A percentile compares a stretch with the other conserved stretches of the same genome.
Conservation (phyloP, 345 rosid genomes). For the Eucalyptus microcorys region DNA sequence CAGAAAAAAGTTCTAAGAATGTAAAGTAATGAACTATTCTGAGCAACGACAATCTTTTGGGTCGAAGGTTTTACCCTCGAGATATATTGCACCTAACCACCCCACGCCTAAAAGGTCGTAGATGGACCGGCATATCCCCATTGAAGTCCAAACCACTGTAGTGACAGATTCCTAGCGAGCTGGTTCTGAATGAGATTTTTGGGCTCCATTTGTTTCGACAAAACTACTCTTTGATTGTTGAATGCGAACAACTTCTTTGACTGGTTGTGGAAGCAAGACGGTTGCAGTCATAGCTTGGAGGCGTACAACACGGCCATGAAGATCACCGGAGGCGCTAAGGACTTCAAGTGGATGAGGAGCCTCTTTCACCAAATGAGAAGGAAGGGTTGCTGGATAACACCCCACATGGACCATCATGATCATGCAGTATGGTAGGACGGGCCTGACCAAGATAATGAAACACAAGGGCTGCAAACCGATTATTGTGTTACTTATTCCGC, state of each 20-base stretch:
- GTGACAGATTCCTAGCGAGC: not conserved
- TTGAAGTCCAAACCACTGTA: not conserved
- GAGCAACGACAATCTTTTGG: not conserved
- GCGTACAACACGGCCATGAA: conserved; percentile 76
- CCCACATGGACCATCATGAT: conserved; percentile 76
- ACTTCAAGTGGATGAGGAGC: conserved; percentile 65
- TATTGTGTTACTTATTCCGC: conserved; percentile 62
- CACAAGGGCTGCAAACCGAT: conserved; percentile 40
- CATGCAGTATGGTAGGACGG: conserved; percentile 68
- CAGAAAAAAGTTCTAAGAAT: not conserved
- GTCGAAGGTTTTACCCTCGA: not conserved
- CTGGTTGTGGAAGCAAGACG: conserved; percentile 51
- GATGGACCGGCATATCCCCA: not conserved
- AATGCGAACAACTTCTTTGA: conserved; percentile 27
- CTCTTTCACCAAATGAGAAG: conserved; percentile 75
- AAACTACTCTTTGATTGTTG: not conserved
- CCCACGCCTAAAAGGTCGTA: not conserved
- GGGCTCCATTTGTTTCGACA: not conserved
- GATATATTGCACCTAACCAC: not conserved
- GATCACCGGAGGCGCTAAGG: conserved; percentile 62
- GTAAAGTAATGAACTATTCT: not conserved
- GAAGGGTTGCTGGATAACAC: conserved; percentile 31
- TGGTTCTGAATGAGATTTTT: not conserved
- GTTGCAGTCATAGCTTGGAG: conserved; percentile 44
- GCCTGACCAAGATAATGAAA: conserved; percentile 57